phyloP scores from a whole-genome alignment of 768 basidiomycete genomes.

The Dioszegia hungarica region DNA sequence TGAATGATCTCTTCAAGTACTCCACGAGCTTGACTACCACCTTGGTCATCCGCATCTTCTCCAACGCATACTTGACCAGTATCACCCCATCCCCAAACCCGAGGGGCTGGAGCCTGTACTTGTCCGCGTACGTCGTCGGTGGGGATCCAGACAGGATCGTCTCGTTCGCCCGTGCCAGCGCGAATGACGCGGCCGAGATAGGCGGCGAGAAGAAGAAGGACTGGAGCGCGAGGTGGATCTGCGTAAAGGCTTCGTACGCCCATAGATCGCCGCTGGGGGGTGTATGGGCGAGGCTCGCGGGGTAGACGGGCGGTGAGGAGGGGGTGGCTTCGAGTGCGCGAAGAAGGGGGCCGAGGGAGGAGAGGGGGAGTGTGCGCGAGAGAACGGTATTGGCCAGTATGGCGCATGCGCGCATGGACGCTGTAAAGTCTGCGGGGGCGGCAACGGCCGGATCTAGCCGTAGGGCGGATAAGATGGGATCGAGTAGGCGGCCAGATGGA shows the following conservation, averaged over 20 bases:
- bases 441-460: conserved; percentile 17
- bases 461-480: conserved; percentile 27
- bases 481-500: conserved; percentile 24
- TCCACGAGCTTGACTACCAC: conserved; percentile 14
- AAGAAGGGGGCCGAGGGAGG: conserved; percentile 29
- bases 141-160: neutral
- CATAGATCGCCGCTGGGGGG: conserved; percentile 21
- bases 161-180: conserved; percentile 4
- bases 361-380: conserved; percentile 42
- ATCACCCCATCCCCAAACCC: conserved; percentile 23
- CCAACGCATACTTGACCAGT: conserved; percentile 30
- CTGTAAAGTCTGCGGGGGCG: conserved; percentile 14
- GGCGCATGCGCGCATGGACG: conserved; percentile 44
- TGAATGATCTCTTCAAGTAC: conserved; percentile 25
- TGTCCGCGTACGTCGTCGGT: neutral
- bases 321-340: conserved; percentile 28
- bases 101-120: conserved; percentile 34
- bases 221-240: conserved; percentile 42
- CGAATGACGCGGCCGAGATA: conserved; percentile 23
- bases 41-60: conserved; percentile 12
- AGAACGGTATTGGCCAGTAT: conserved; percentile 45
- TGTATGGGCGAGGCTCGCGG: conserved; percentile 17
- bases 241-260: conserved; percentile 44
- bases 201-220: conserved; percentile 44
- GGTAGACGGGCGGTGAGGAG: conserved; percentile 33